Conservation (phyloP, 2,329 filamentous ascomycete species). For the Ophidiomyces ophidiicola region DNA sequence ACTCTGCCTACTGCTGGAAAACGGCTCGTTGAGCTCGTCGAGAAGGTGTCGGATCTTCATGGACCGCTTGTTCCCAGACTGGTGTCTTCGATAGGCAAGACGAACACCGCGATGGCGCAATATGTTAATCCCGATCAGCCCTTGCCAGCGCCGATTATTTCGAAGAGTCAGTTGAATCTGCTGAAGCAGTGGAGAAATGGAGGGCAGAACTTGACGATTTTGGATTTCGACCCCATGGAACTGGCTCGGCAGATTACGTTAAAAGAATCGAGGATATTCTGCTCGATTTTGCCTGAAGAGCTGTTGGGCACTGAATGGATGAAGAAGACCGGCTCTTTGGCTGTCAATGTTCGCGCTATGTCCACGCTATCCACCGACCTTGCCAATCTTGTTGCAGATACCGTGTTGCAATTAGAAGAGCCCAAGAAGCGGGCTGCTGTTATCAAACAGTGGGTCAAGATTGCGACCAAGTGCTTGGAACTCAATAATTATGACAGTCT, state of each 20-base stretch:
- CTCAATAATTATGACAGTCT: conserved; percentile 92
- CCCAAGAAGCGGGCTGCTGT: conserved; percentile 79
- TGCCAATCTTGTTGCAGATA: conserved; percentile 84
- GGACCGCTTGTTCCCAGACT: conserved; percentile 69
- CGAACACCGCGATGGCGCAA: conserved; percentile 59
- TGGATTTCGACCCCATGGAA: conserved; percentile 87
- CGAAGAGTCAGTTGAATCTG: conserved; percentile 61
- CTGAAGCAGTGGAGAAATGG: conserved; percentile 65
- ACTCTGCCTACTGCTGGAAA: conserved; percentile 65
- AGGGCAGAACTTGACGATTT: conserved; percentile 56
- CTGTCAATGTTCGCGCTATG: conserved; percentile 88
- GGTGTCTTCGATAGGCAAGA: conserved; percentile 78
- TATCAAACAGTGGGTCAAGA: conserved; percentile 98
- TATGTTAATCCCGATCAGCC: conserved; percentile 60
- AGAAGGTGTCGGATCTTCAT: conserved; percentile 62
- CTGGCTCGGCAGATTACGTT: conserved; percentile 84
- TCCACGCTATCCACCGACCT: conserved; percentile 83
- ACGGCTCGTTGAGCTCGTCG: conserved; percentile 65
- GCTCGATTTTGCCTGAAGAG: conserved; percentile 82
- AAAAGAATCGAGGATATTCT: conserved; percentile 84
- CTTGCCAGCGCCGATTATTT: conserved; percentile 56
- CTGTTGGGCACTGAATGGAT: conserved; percentile 87
- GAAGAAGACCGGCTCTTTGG: conserved; percentile 66
- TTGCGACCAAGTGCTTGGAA: conserved; percentile 72
- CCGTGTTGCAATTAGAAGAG: conserved; percentile 77